Base-by-base conservation (phyloP, 129 eudicot genomes). In the Ambrosia trifida region DNA sequence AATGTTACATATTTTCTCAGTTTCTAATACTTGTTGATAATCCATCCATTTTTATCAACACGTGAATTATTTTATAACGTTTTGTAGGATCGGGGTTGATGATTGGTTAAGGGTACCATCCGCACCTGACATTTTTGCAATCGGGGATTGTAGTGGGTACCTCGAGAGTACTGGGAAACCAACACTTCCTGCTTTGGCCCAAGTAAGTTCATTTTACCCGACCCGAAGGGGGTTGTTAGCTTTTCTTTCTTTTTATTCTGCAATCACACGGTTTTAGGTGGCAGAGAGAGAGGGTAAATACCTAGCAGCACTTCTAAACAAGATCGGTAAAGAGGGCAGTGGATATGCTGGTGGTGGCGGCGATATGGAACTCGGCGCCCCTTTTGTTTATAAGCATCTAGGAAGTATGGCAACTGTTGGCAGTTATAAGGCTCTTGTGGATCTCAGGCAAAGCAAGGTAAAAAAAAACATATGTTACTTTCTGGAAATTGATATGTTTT, bases 371-470 rank as follows among this genome's bases (percentile, higher is more conserved):
- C 82, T 89, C 11, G 96, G 98, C 8, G 52, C 67, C 3, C 78
- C 88, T 3, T 93, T 93, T 79, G 95, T 87, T 30, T 93, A 93
- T 78, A 93, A 68, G 83, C 98, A 93, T 84, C 64, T 93, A 75
- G 98, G 98, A 45, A 83, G 92, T 82, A 93, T 93, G 98, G 98
- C 98, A 16, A 93, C 98, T 12, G 70, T 93, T 69, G 98, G 98
- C 52, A 83, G 98, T 72, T 93, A 83, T 78, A 93, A 93, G 82
- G 98, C 98, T 53, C 92, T 93, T 44, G 98, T 93, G 67, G 98
- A 93, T 83, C 89, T 93, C 10, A 85, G 98, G 78, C 90, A 93
- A 85, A 89, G 92, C 96, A 93, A 93, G 98, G 98, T 93, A 68
- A 79, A 6, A 68, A 79, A 6, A 24, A 32, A 36, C 3, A 1